Evolutionary conservation across 1,284 basidiomycete species (phyloP), one percentile per base, ranked within the genome.

Genomic region (Fomitopsis palustris): DNA sequence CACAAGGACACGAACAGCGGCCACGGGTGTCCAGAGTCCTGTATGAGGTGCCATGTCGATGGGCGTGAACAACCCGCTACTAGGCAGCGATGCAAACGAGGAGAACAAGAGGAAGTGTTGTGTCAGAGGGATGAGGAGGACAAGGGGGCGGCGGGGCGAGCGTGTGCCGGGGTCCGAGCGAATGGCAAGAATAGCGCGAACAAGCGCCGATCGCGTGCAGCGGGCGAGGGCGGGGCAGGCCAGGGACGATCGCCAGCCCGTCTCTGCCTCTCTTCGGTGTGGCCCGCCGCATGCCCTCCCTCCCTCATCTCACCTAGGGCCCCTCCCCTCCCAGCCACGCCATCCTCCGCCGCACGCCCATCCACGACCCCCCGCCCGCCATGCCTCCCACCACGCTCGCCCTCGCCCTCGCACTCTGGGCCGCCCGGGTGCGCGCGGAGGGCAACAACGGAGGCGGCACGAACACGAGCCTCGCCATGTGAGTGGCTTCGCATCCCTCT

Each of bases 381-480:
- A 56, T 56, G 55, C 45, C 55, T n/a, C 7, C 17, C 27, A 23
- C 55, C 10, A 21, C 45, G 16, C 6, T 52, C 23, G 23, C 35
- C 45, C 29, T 41, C 12, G 25, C 17, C 19, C 39, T 35, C 53
- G 23, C 53, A 3, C 45, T 47, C 45, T 54, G 53, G 23, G 53
- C 38, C 27, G 38, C 27, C 2, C 33, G 10, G 4, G 55, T 16
- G n/a, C 49, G 43, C 55, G 55, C 33, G 59, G 41, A 59, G 8
- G 56, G 51, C 45, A 66, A 66, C 39, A 60, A 53, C 8, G 60
- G 54, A 14, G 45, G 47, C 25, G 70, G 70, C 35, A 72, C 75
- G 27, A 82, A 79, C 63, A 90, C 90, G 1, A 86, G 86, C 25
- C 72, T 93, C 45, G 91, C 91, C 7, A 93, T 93, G 91, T 87